Evolutionary conservation across 129 eudicot genomes (phyloP).

Genomic region (Flaveria ramosissima): DNA sequence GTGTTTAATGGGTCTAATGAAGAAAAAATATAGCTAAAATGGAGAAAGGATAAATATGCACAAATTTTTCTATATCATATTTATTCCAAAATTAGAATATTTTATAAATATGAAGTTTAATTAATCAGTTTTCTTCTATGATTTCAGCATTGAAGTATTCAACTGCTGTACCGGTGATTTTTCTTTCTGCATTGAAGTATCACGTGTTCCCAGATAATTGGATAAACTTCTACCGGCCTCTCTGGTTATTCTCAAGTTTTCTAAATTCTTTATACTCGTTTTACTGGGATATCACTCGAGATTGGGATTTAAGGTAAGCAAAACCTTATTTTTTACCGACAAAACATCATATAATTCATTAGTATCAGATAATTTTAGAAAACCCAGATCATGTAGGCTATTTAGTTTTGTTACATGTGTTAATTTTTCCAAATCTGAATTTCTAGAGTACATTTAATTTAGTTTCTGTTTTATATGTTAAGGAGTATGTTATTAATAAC

Average conservation of each 20-base stretch:
- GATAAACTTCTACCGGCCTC: conserved; percentile 74
- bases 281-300: conserved; percentile 94
- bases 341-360: background rate
- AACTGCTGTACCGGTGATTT: conserved; percentile 89
- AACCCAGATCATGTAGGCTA: background rate
- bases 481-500: conserved; percentile 5
- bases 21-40: background rate
- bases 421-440: background rate
- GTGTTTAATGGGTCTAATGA: too few relatives aligned
- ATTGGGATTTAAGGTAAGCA: conserved; percentile 95
- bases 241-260: conserved; percentile 83
- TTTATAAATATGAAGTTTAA: background rate
- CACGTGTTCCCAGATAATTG: conserved; percentile 80
- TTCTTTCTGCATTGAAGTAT: conserved; percentile 95
- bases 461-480: background rate
- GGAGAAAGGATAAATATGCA: background rate
- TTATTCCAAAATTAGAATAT: background rate
- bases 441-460: too few relatives aligned
- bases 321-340: background rate
- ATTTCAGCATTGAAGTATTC: conserved; percentile 94
- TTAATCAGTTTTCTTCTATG: conserved; percentile 26
- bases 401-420: background rate
- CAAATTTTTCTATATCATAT: background rate
- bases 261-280: conserved; percentile 81
- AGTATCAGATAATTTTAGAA: background rate